Conservation (phyloP, 345 rosid species). For the Lepidium africanum region DNA sequence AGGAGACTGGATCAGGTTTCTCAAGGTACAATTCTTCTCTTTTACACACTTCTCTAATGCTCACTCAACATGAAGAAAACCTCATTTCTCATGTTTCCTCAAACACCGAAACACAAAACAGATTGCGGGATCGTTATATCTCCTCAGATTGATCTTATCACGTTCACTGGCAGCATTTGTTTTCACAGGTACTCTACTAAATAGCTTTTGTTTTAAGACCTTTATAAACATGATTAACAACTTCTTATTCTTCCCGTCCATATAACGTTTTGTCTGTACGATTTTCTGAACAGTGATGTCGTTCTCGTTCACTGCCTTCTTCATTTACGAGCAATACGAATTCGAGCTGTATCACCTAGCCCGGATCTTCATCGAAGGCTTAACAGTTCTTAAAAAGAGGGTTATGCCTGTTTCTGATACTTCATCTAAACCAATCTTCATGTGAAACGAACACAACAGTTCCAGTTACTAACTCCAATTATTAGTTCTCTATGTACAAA, state of each 20-base stretch:
- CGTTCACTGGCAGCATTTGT: constrained; percentile 31
- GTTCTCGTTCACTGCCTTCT: constrained; percentile 65
- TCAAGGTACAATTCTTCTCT: constrained; percentile 38
- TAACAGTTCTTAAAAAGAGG: constrained; percentile 21
- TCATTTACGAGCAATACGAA: constrained; percentile 78
- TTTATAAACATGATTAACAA: not conserved
- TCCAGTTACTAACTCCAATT: not conserved
- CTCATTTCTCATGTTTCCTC: not conserved
- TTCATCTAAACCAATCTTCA: constrained; percentile 25
- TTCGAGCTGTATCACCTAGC: constrained; percentile 46
- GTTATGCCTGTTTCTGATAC: constrained; percentile 24
- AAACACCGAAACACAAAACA: constrained; percentile 15
- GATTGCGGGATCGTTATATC: constrained; percentile 40
- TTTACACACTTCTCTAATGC: not conserved
- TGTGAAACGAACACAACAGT: constrained; percentile 8
- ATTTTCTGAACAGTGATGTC: constrained; percentile 50
- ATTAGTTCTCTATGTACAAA: constrained; percentile 3
- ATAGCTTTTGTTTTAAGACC: not conserved
- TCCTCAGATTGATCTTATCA: constrained; percentile 35
- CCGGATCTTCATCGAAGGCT: constrained; percentile 18
- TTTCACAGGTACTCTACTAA: constrained; percentile 43
- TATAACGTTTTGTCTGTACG: constrained; percentile 9
- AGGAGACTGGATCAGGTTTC: constrained; percentile 57
- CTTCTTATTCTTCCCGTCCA: not conserved
- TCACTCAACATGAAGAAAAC: not conserved